Base-by-base conservation (phyloP, 768 basidiomycete genomes). In the Xanthoconium purpureum region DNA sequence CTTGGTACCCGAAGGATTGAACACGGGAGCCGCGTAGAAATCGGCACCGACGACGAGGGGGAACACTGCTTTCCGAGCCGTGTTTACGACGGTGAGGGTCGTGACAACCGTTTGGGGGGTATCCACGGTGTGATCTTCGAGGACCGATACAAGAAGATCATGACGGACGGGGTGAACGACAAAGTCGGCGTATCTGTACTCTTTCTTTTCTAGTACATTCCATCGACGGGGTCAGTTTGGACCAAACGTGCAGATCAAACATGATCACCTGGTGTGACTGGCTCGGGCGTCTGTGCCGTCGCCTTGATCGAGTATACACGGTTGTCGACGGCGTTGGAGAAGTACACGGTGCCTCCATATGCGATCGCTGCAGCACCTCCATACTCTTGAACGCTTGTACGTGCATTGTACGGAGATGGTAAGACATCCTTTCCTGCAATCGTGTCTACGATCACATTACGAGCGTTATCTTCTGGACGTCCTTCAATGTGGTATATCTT, bases 121-220 rank as follows among this genome's bases (percentile, higher is more conserved):
- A 35, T 73, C 69, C 4, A 70, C 64, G 0, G 85, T 88, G 70
- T 90, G 88, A 61, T 91, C 88, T 64, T 93, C 89, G 28, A 85
- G 73, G 42, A 91, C 69, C 2, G 85, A 77, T 1, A 86, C 78
- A 6, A 91, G 64, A 18, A 89, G 71, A 56, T 82, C 73, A 3
- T 78, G 70, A 7, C 80, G 71, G 1, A 63, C 62, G 0, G 87
- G 88, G 56, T 87, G 82, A 1, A 83, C 74, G 9, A 77, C 73
- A 58, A 90, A 81, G 62, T 84, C 78, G 24, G 86, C 88, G 63
- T 80, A 91, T 39, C 88, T 82, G 64, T 80, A 74, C 13, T 73
- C 56, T 40, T 73, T 54, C 37, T 61, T 61, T 3, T 61, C 57
- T 66, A 24, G 24, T 24, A 46, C 39, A 39, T 43, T 42, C 35